Evolutionary conservation across 2,329 filamentous ascomycete genomes (phyloP).

Genomic region (Arthrobotrys sphaeroides): DNA sequence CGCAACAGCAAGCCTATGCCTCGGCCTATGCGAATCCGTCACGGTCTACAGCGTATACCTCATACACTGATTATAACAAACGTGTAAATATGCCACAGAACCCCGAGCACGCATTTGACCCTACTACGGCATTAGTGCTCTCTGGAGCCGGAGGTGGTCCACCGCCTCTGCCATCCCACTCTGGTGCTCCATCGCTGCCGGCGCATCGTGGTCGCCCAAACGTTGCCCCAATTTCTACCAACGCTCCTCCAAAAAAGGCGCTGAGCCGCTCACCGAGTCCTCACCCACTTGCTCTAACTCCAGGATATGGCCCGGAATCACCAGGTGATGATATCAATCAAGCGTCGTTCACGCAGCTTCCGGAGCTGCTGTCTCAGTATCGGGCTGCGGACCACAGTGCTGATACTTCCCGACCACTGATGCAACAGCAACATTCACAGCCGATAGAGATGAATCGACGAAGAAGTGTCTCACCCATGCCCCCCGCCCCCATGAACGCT

Average conservation of each 20-base stretch:
- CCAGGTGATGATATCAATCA: slow-evolving; percentile 27
- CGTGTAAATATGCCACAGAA: slow-evolving; percentile 40
- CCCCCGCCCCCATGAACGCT: slow-evolving; percentile 23
- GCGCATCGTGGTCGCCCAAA: slow-evolving; percentile 18
- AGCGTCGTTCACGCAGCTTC: slow-evolving; percentile 11
- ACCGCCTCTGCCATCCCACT: slow-evolving; percentile 36
- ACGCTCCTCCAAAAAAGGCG: slow-evolving; percentile 10
- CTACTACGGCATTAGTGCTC: slow-evolving; percentile 42
- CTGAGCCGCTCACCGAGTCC: slow-evolving; percentile 44
- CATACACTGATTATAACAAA: slow-evolving; percentile 40
- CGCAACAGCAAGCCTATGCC: slow-evolving; percentile 8
- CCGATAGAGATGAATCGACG: slow-evolving; percentile 37
- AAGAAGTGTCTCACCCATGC: slow-evolving; percentile 44
- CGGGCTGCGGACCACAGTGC: slow-evolving; percentile 33
- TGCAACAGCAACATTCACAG: slow-evolving; percentile 45
- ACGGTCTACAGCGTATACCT: slow-evolving; percentile 18
- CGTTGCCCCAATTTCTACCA: slow-evolving; percentile 43
- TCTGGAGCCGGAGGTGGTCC: slow-evolving; percentile 34
- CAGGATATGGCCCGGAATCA: slow-evolving; percentile 42
- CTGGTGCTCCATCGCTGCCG: slow-evolving; percentile 7
- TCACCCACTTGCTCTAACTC: slow-evolving; percentile 37
- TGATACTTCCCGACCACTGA: slow-evolving; percentile 26
- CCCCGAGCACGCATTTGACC: slow-evolving; percentile 43
- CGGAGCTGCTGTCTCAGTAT: slow-evolving; percentile 23
- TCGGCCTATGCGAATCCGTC: slow-evolving; percentile 10